Evolutionary conservation across 441 rosid species (phyloP).

Genomic region (Pelargonium fulgidum): DNA sequence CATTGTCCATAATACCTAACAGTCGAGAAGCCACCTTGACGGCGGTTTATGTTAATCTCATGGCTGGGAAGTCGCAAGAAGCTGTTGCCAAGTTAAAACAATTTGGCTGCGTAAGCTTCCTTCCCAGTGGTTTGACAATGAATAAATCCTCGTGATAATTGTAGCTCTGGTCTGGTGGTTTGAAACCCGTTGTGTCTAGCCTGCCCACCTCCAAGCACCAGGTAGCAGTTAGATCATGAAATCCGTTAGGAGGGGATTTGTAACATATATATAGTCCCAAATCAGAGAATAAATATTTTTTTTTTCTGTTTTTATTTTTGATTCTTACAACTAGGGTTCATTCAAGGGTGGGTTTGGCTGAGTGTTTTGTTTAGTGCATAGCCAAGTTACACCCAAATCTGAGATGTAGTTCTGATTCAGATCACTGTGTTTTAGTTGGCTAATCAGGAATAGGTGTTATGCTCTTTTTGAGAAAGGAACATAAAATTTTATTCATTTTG

Average conservation of each 20-base stretch:
- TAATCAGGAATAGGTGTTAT: slow-evolving; percentile 22
- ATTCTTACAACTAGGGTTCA: slow-evolving; percentile 39
- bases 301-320: slow-evolving; percentile 4
- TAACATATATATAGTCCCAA: slow-evolving; percentile 59
- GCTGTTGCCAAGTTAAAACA: slow-evolving; percentile 73
- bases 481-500: slow-evolving; percentile 22
- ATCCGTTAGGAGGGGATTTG: slow-evolving; percentile 57
- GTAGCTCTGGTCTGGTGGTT: slow-evolving; percentile 19
- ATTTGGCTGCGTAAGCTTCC: slow-evolving; percentile 57
- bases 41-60: slow-evolving; percentile 64
- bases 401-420: slow-evolving; percentile 31
- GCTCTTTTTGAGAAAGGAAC: slow-evolving; percentile 26
- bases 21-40: slow-evolving; percentile 66
- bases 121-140: slow-evolving; percentile 40
- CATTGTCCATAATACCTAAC: slow-evolving; percentile 49
- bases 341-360: slow-evolving; percentile 43
- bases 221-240: slow-evolving; percentile 49
- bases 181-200: slow-evolving; percentile 22
- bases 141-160: slow-evolving; percentile 36
- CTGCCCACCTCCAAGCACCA: slow-evolving; percentile 26
- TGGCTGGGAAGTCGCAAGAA: slow-evolving; percentile 64
- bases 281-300: slow-evolving; percentile 47
- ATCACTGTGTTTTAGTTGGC: slow-evolving; percentile 26
- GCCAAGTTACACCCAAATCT: slow-evolving; percentile 37
- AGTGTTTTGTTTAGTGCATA: slow-evolving; percentile 48